Evolutionary conservation across 2,329 filamentous ascomycete genomes (phyloP), one percentile per base, ranked within the genome.

Genomic region (Aureobasidium sp.): DNA sequence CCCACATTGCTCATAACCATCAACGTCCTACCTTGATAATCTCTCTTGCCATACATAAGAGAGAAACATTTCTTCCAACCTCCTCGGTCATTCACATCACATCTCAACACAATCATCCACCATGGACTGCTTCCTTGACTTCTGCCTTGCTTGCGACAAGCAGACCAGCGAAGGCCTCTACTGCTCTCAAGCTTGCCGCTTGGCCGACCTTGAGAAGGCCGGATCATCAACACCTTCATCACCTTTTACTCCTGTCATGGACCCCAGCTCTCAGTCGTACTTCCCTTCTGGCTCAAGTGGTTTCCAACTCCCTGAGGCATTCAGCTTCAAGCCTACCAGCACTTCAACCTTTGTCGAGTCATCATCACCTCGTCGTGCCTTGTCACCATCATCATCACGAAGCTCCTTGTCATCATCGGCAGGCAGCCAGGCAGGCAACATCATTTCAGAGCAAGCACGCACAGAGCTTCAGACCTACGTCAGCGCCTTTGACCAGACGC

Each of bases 141-240:
- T 91, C 84, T 97, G 92, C 82, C 86, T 97, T 70, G 87, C 89
- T 79, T 97, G 92, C 81, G 92, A 97, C 79, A 88, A 88, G 78
- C 90, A 95, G 78, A 92, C 89, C 64, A 84, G 89, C 67, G 86
- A 86, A 62, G 87, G 87, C 65, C 86, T 89, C 67, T 96, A 96
- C 82, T 97, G 92, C 82, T 96, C 91, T 51, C 92, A 97, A 78
- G 85, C 89, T 34, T 97, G 92, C 82, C 85, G 91, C 67, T 81
- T 97, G 48, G 88, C 90, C 67, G 92, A 96, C 77, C 86, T 93
- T 69, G 92, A 96, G 76, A 87, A 86, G 76, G 86, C 84, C 63
- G 71, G 70, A 65, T 70, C 56, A 60, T 73, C 74, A 41, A 72
- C 72, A 52, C 71, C 75, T 36, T 67, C 67, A 36, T 73, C 72